A percentile compares a stretch with the other conserved stretches of the same genome.
Conservation (phyloP, 768 basidiomycete genomes). For the Boletus rubescentipes region DNA sequence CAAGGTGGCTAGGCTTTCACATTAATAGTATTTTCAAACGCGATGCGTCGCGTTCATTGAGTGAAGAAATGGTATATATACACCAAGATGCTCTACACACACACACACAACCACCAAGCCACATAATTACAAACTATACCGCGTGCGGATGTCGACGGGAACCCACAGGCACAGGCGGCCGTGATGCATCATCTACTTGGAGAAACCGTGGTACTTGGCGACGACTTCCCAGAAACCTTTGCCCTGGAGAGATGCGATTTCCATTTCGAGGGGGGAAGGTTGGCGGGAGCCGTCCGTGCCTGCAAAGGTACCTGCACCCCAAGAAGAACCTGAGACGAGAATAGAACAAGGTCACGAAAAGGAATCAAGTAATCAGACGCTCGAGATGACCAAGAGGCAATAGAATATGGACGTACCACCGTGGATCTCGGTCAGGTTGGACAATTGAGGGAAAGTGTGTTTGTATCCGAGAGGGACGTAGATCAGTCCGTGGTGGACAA, state of each 20-base stretch:
- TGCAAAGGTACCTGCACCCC: conserved; percentile 76
- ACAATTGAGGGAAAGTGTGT: conserved; percentile 38
- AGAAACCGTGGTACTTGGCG: conserved; percentile 32
- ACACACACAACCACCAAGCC: background rate
- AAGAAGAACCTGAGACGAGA: conserved; percentile 57
- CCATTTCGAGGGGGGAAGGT: conserved; percentile 55
- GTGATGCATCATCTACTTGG: conserved; percentile 16
- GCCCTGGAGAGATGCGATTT: conserved; percentile 59
- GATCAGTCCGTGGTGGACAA: conserved; percentile 55
- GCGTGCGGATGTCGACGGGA: background rate
- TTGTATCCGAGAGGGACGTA: conserved; percentile 56
- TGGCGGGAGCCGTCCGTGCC: conserved; percentile 56
- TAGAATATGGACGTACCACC: conserved; percentile 37
- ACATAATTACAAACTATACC: background rate
- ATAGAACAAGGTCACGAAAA: too few relatives aligned
- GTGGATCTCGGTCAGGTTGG: conserved; percentile 43
- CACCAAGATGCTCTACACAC: background rate
- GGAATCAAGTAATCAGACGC: background rate
- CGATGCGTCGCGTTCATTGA: background rate
- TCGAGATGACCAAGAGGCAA: background rate
- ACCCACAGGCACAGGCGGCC: background rate
- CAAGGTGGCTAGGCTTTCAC: too few relatives aligned
- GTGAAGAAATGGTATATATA: background rate
- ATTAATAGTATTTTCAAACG: background rate
- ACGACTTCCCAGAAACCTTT: conserved; percentile 52